phyloP scores from a whole-genome alignment of 2,329 filamentous ascomycete species.

The Aspergillus caelatus region DNA sequence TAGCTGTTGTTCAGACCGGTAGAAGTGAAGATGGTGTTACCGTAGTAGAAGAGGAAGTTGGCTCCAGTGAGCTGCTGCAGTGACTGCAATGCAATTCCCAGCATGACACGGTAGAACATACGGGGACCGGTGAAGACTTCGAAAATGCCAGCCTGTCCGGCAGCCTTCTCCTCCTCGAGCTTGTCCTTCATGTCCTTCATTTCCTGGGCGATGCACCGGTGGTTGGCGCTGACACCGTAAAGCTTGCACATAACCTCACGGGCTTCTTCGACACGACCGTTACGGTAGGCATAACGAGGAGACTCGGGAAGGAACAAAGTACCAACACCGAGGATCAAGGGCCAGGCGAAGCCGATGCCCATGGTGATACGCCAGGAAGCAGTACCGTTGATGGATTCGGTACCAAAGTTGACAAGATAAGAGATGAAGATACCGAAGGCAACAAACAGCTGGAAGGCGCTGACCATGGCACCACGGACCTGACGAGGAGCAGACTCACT shows the following conservation, averaged over 20 bases:
- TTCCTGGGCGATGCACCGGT: conserved; percentile 58
- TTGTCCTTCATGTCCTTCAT: conserved; percentile 62
- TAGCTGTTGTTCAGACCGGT: conserved; percentile 69
- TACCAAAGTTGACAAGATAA: conserved; percentile 53
- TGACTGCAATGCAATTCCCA: conserved; percentile 51
- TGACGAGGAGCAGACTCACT: conserved; percentile 50
- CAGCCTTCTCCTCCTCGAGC: conserved; percentile 57
- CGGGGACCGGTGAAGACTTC: conserved; percentile 52
- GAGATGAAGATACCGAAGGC: conserved; percentile 54
- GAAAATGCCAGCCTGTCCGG: conserved; percentile 42
- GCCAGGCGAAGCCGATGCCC: conserved; percentile 62
- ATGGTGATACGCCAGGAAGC: conserved; percentile 54
- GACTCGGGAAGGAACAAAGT: conserved; percentile 61
- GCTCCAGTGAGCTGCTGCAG: conserved; percentile 53
- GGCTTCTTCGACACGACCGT: conserved; percentile 56
- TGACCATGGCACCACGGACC: conserved; percentile 53
- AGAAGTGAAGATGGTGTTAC: conserved; percentile 65
- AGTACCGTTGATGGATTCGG: conserved; percentile 45
- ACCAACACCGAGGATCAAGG: conserved; percentile 56
- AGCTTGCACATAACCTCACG: conserved; percentile 56
- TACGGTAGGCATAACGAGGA: conserved; percentile 61
- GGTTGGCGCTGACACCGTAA: conserved; percentile 59
- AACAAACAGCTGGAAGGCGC: conserved; percentile 54
- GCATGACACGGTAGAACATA: conserved; percentile 50
- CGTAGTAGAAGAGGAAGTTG: conserved; percentile 57